phyloP scores from a whole-genome alignment of 179 eudicot genomes.

The Corrigiola litoralis region DNA sequence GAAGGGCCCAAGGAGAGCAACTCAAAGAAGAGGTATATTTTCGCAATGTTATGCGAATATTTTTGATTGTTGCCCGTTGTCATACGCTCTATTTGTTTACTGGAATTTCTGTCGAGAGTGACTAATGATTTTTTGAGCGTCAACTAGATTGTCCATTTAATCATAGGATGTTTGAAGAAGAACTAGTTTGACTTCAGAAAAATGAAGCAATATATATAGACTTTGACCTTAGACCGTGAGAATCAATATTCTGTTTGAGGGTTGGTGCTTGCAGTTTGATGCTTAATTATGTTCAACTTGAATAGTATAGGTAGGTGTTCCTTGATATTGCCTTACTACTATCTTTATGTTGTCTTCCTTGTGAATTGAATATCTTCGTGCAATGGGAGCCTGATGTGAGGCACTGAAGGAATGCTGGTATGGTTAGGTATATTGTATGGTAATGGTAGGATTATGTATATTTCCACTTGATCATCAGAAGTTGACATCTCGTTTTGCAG shows the following conservation, averaged over 20 bases:
- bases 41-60: neutral
- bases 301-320: too few relatives aligned
- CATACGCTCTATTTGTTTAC: too few relatives aligned
- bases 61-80: neutral
- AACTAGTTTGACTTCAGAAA: neutral
- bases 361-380: neutral
- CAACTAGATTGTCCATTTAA: too few relatives aligned
- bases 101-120: neutral
- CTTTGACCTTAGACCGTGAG: neutral
- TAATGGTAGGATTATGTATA: neutral
- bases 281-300: too few relatives aligned
- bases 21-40: slow-evolving; percentile 63
- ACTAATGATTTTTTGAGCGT: too few relatives aligned
- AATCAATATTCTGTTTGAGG: neutral
- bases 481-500: slow-evolving; percentile 33
- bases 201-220: neutral
- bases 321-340: neutral
- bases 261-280: neutral
- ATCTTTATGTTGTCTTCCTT: neutral
- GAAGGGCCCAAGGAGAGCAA: slow-evolving; percentile 57
- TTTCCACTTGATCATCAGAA: neutral
- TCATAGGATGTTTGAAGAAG: too few relatives aligned
- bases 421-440: neutral
- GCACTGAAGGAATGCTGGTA: neutral
- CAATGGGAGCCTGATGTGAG: neutral